Conservation (phyloP, 2,329 filamentous ascomycete genomes). For the Leptographium lundbergii region DNA sequence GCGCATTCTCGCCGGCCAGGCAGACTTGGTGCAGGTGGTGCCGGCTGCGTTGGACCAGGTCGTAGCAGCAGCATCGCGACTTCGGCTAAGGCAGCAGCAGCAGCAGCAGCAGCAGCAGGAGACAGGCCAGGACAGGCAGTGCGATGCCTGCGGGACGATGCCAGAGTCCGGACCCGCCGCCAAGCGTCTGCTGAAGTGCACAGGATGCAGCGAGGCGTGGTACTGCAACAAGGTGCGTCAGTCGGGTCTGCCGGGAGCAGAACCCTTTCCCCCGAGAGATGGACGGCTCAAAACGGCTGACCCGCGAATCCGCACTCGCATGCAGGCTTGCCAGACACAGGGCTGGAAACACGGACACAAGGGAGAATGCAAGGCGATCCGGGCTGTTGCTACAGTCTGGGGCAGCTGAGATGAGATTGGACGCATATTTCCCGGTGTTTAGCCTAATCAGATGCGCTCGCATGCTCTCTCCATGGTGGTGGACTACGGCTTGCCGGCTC, state of each 20-base stretch:
- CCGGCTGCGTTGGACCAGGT: slow-evolving; percentile 19
- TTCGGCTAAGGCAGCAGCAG: slow-evolving; percentile 7
- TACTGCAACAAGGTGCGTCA: slow-evolving; percentile 32
- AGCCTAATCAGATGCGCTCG: not conserved
- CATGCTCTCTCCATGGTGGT: not conserved
- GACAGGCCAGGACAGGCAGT: not conserved
- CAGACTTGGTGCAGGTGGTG: slow-evolving; percentile 22
- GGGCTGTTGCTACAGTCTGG: slow-evolving; percentile 25
- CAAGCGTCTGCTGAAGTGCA: slow-evolving; percentile 24
- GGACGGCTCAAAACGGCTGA: not conserved
- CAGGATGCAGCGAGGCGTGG: slow-evolving; percentile 27
- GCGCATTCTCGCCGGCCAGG: slow-evolving; percentile 20
- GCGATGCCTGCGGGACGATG: not conserved
- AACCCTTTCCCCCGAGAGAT: not conserved
- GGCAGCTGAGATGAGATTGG: not conserved
- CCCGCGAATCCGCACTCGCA: slow-evolving; percentile 2
- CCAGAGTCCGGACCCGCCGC: not conserved
- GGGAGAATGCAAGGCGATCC: slow-evolving; percentile 29
- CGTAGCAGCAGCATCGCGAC: slow-evolving; percentile 14
- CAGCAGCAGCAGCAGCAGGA: not conserved
- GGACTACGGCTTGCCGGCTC: too few species aligned
- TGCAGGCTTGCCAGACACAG: slow-evolving; percentile 28
- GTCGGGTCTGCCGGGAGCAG: slow-evolving; percentile 9
- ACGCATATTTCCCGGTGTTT: not conserved
- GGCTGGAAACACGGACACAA: slow-evolving; percentile 32